A percentile compares a stretch with the other conserved stretches of the same genome.
phyloP scores from a whole-genome alignment of 192 early-diverging fungal species.

The Lobosporangium transversale region DNA sequence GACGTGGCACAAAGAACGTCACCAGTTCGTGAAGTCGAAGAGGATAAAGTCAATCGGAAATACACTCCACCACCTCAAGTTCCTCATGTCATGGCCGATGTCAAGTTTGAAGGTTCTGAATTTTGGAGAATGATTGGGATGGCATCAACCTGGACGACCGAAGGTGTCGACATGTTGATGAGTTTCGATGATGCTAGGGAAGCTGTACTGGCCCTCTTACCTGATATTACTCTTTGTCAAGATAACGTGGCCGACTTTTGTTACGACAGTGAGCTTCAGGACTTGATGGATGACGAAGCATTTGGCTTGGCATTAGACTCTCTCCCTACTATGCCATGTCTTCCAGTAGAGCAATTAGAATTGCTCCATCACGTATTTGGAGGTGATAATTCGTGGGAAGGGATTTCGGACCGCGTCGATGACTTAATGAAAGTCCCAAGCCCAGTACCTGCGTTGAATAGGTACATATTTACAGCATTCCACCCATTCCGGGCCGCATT shows the following conservation, averaged over 20 bases:
- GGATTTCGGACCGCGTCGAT: slow-evolving; percentile 18
- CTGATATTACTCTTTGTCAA: slow-evolving; percentile 9
- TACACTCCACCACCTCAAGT: not conserved
- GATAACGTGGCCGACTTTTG: slow-evolving; percentile 30
- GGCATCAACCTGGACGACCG: not conserved
- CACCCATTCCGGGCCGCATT: slow-evolving; percentile 18
- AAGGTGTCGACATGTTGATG: not conserved
- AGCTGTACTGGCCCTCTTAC: not conserved
- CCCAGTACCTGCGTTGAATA: slow-evolving; percentile 26
- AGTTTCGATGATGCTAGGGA: slow-evolving; percentile 4
- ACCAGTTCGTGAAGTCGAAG: too few species aligned
- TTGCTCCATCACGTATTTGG: slow-evolving; percentile 13
- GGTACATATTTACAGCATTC: slow-evolving; percentile 22
- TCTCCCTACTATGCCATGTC: slow-evolving; percentile 7
- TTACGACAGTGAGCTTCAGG: slow-evolving; percentile 16
- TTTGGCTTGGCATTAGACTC: slow-evolving; percentile 1
- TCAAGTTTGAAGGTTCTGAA: not conserved
- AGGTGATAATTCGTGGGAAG: slow-evolving; percentile 4
- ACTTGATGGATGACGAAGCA: slow-evolving; percentile 7
- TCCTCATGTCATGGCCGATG: not conserved
- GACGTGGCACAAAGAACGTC: too few species aligned
- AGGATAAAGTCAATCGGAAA: not conserved
- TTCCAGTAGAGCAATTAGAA: slow-evolving; percentile 9
- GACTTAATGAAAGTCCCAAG: slow-evolving; percentile 26
- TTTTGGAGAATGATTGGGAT: slow-evolving; percentile 5